Conservation (phyloP, 2,329 filamentous ascomycete species). For the Diaporthe citri region DNA sequence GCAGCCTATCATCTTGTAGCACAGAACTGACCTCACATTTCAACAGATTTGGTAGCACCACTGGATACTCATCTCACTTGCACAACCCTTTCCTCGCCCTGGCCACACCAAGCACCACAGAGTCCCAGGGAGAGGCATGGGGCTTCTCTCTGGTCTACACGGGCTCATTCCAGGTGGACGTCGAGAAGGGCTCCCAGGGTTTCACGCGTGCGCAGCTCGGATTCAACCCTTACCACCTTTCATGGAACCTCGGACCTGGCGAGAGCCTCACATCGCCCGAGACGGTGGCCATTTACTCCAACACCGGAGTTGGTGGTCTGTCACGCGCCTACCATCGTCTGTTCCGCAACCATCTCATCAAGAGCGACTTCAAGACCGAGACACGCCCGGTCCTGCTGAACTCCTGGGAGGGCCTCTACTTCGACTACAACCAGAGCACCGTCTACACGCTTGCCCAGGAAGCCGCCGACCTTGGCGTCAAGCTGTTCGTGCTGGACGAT, state of each 20-base stretch:
- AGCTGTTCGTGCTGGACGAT: constrained; percentile 75
- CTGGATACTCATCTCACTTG: constrained; percentile 73
- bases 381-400: constrained; percentile 70
- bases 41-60: constrained; percentile 68
- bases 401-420: constrained; percentile 74
- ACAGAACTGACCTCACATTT: neutral
- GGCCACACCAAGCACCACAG: constrained; percentile 68
- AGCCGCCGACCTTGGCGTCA: constrained; percentile 70
- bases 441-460: constrained; percentile 68
- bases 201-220: constrained; percentile 71
- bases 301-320: constrained; percentile 70
- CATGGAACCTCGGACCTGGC: constrained; percentile 67
- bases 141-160: constrained; percentile 76
- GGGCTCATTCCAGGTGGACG: constrained; percentile 71
- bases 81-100: constrained; percentile 75
- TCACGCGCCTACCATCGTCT: constrained; percentile 72
- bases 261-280: constrained; percentile 72
- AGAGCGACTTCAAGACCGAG: constrained; percentile 65
- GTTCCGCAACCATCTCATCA: constrained; percentile 71
- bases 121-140: constrained; percentile 71
- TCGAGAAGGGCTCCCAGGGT: constrained; percentile 73
- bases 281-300: constrained; percentile 72
- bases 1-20: no score
- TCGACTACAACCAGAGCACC: constrained; percentile 68
- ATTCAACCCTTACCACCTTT: constrained; percentile 71